Evolutionary conservation across 2,329 filamentous ascomycete species (phyloP).

Genomic region (Penicillium griseofulvum): DNA sequence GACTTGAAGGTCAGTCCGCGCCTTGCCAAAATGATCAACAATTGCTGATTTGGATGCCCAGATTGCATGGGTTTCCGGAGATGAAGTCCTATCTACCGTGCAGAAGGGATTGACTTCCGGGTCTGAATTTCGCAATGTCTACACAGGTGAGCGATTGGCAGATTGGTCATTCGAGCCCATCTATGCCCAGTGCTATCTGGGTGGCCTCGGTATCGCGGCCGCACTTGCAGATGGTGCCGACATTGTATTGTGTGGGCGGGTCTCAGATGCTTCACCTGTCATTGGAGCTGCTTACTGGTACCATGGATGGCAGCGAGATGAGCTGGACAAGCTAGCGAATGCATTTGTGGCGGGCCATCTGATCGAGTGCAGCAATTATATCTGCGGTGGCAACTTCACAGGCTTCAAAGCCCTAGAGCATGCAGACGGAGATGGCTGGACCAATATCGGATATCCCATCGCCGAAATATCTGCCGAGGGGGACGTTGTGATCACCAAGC

Average conservation of each 20-base stretch:
- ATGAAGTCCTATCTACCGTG: constrained; percentile 42
- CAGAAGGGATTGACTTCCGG: constrained; percentile 31
- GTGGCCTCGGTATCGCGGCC: constrained; percentile 41
- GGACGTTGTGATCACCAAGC: constrained; percentile 46
- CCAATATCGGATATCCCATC: constrained; percentile 48
- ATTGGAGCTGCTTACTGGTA: constrained; percentile 47
- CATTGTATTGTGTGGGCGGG: constrained; percentile 47
- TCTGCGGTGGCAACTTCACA: constrained; percentile 46
- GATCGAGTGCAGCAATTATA: constrained; percentile 44
- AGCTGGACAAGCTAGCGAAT: constrained; percentile 41
- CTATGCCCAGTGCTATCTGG: constrained; percentile 37
- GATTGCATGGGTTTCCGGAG: constrained; percentile 51
- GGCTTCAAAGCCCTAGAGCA: constrained; percentile 41
- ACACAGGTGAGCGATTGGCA: constrained; percentile 33
- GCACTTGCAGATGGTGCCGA: constrained; percentile 44
- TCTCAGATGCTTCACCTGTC: constrained; percentile 45
- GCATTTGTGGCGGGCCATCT: constrained; percentile 41
- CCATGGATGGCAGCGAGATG: constrained; percentile 42
- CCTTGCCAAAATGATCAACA: neutral
- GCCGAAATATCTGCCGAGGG: constrained; percentile 46
- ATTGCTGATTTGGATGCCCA: neutral
- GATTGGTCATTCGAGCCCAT: constrained; percentile 39
- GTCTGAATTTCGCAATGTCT: constrained; percentile 40
- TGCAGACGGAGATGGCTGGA: constrained; percentile 35
- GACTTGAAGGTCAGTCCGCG: constrained; percentile 34